A percentile compares a stretch with the other conserved stretches of the same genome.
Evolutionary conservation across 2,329 filamentous ascomycete genomes (phyloP).

Genomic region (Ceratocystiopsis brevicomis): DNA sequence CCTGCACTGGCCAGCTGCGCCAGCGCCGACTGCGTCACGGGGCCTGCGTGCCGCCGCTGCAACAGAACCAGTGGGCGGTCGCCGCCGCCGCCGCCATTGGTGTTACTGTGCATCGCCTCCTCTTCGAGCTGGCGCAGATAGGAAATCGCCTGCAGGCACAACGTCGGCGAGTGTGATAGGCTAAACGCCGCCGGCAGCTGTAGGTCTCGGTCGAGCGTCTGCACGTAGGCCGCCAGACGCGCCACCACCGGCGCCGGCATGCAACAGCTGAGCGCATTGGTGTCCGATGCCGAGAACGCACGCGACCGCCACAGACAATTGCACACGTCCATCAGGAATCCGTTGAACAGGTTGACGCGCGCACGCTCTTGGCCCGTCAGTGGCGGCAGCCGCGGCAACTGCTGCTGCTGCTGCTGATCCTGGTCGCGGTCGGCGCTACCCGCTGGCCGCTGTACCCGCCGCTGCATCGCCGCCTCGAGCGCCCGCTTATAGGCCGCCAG

Average conservation of each 20-base stretch:
- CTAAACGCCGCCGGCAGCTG: constrained; percentile 32
- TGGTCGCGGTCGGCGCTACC: not conserved
- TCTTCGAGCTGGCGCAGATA: constrained; percentile 40
- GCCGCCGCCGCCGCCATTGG: constrained; percentile 8
- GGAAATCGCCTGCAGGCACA: constrained; percentile 35
- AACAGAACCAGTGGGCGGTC: constrained; percentile 12
- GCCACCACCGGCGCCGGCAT: constrained; percentile 25
- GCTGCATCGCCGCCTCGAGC: constrained; percentile 44
- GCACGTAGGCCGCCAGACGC: constrained; percentile 28
- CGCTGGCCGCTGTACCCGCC: constrained; percentile 3
- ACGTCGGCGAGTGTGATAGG: constrained; percentile 37
- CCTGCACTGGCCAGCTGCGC: constrained; percentile 41
- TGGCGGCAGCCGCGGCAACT: not conserved
- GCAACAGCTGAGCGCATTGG: constrained; percentile 39
- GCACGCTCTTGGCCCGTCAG: constrained; percentile 31
- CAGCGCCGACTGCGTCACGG: constrained; percentile 51
- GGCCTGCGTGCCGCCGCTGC: constrained; percentile 39
- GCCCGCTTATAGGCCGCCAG: constrained; percentile 55
- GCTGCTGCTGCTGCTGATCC: not conserved
- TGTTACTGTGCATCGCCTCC: constrained; percentile 22
- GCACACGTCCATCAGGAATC: constrained; percentile 71
- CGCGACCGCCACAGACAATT: constrained; percentile 65
- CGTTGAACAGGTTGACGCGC: constrained; percentile 56
- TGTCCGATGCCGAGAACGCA: constrained; percentile 46
- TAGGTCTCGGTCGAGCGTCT: constrained; percentile 26